Evolutionary conservation across 1,284 basidiomycete genomes (phyloP), one percentile per base, ranked within the genome.

Genomic region (Pseudozyma sp.): DNA sequence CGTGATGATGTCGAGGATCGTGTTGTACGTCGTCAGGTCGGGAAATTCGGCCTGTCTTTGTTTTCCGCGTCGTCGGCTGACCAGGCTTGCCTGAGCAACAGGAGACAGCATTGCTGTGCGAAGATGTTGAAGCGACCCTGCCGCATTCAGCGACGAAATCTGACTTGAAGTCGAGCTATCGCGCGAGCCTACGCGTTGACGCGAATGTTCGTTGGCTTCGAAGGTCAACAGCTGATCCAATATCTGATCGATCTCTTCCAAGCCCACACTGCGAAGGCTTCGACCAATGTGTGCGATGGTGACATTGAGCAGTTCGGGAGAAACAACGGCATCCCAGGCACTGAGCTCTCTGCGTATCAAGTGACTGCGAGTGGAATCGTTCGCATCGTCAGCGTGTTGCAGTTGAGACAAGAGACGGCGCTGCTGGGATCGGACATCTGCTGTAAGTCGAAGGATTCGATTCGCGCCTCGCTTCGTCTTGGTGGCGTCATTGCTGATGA

Each of bases 21-120:
- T 71, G 37, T 75, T 75, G 65, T 71, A 75, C 8, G 62, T 75
- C 17, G 54, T 44, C n/a, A 67, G 47, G 29, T 71, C 61, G 3
- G 72, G 72, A 40, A 63, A 75, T n/a, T 59, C 54, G 1, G 44
- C 13, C 11, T 53, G 55, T 14, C 30, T 39, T 10, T 51, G 60
- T 7, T 40, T 52, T 24, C 53, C 33, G 24, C 14, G n/a, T 19
- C 24, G 50, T 37, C 48, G 40, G 16, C 13, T 17, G 24, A 24
- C 24, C 2, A 60, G 16, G 1, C 43, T 57, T 10, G 49, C 29
- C 30, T 29, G 57, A 29, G 24, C 57, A 6, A 29, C 33, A 6
- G 57, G 53, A 11, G 64, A 60, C 14, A 55, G 33, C 7, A 63
- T 58, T 8, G 55, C 55, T 7, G 50, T 42, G 11, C 52, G 59